Evolutionary conservation across 352 stramenopile genomes (phyloP), one percentile per base, ranked within the genome.

Genomic region (Phytophthora pini): DNA sequence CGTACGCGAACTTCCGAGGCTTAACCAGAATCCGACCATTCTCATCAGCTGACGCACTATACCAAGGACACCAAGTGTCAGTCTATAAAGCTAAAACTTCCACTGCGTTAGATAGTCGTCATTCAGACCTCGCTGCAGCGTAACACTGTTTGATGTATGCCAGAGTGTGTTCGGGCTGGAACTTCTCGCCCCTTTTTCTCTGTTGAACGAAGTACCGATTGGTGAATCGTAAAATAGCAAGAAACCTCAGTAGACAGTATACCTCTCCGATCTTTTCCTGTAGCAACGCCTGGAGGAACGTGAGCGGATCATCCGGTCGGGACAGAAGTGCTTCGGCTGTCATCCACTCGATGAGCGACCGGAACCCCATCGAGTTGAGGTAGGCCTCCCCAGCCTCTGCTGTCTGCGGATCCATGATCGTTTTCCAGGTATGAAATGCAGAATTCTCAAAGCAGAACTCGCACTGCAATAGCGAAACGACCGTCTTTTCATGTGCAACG

Each of bases 301-400:
- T 73, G n/a, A 97, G 61, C 15, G 91, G 91, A 59, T 97, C 91
- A 17, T 97, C 85, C 0, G 91, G 89, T 43, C 89, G 78, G 15
- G 86, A 88, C 29, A 97, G 56, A 50, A 97, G 76, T 27, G 87
- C 78, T 52, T 97, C 91, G 1, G 91, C 91, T 26, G 90, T 97
- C 68, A 97, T 69, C 87, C 88, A 97, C 72, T 97, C 91, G 61
- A 97, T 93, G 43, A 97, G 78, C 45, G 88, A 94, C 48, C 90
- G 91, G 61, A 97, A 97, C 55, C 91, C 89, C 60, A 95, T 90
- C 13, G 74, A 77, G 52, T 93, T 92, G 62, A 97, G 80, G 64
- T 97, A 97, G 48, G 84, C 77, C 65, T 94, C 88, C 0, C 86
- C 86, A 8, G 84, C 84, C 59, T 94, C 88, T 10, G 85, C 85